A percentile compares a stretch with the other conserved stretches of the same genome.
These are phyloP conservation scores for Carex scoparia DNA, from an alignment of 176 grass and related monocot species.

Conservation along the genomic window DNA sequence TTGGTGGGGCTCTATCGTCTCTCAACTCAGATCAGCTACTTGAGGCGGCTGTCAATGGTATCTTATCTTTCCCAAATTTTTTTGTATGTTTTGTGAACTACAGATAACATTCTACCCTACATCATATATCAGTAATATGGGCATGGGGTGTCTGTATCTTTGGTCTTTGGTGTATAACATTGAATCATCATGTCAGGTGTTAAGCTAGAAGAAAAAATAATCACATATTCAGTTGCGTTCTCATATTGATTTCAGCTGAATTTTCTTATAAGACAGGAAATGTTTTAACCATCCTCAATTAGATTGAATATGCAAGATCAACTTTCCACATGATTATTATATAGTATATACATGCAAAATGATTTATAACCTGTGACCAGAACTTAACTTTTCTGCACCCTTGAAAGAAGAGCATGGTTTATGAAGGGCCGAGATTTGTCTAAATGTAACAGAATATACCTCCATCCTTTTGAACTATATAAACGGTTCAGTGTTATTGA, in stretches of 20 bases:
- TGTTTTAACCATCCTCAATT: not conserved
- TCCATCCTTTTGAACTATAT: not conserved
- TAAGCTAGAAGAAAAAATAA: not conserved
- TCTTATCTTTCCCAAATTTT: constrained; percentile 27
- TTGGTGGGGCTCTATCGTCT: constrained; percentile 63
- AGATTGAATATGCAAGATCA: not conserved
- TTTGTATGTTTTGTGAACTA: constrained; percentile 24
- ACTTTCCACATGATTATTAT: not conserved
- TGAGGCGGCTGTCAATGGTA: constrained; percentile 97
- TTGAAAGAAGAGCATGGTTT: not conserved
- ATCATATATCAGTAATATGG: not conserved
- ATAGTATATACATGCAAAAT: not conserved
- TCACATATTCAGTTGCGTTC: not conserved
- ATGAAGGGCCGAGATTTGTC: not conserved
- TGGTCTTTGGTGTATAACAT: not conserved
- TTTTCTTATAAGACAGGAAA: not conserved
- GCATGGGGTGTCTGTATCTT: not conserved
- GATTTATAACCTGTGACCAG: not conserved
- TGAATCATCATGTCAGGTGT: not conserved
- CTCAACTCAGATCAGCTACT: constrained; percentile 71
- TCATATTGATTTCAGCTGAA: not conserved
- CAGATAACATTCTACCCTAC: not conserved
- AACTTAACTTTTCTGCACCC: not conserved
- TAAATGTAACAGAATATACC: not conserved
- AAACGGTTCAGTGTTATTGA: not conserved